Evolutionary conservation across 495 filamentous ascomycete species (phyloP), one percentile per base, ranked within the genome.

Genomic region (Penicillium canescens): DNA sequence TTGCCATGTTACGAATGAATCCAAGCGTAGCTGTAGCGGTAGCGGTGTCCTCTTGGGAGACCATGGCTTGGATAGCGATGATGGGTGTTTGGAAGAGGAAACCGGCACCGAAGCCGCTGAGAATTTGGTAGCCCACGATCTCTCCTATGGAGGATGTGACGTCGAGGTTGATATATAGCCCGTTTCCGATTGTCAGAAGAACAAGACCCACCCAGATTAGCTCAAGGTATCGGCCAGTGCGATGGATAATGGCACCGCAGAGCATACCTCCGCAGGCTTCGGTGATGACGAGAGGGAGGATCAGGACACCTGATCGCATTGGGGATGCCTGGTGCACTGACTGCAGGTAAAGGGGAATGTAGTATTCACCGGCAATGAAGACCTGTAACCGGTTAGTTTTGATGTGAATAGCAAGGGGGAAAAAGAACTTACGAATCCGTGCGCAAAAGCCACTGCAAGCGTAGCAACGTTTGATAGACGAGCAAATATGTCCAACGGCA

Each of bases 21-120:
- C 82, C 78, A 48, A 91, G 86, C 0, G 89, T 90, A 0, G 84
- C 83, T 0, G 89, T 94, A 3, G 89, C 91, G 0, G 87, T 83
- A 0, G 86, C 91, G 13, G 88, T 87, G 43, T 95, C 89, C 6
- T 78, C 74, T 23, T 84, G 82, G 1, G 80, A 70, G 49, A 92
- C 82, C 23, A 78, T 78, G n/a, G 82, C 81, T 55, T 94, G 90
- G 1, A 96, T 72, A 0, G 92, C 89, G 39, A 96, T 86, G 33
- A 95, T 79, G 1, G 91, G 91, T 0, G 86, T 74, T 61, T 71
- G 61, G 61, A 81, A 79, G 21, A 78, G 69, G 20, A 79, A 62
- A 3, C 77, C 78, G 3, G 70, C 70, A 2, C 78, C 78, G 2
- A 73, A 49, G 16, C 88, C 91, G 5, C 82, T 78, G 23, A 92